Base-by-base conservation (phyloP, 2,329 filamentous ascomycete species). In the Talaromyces sp. region DNA sequence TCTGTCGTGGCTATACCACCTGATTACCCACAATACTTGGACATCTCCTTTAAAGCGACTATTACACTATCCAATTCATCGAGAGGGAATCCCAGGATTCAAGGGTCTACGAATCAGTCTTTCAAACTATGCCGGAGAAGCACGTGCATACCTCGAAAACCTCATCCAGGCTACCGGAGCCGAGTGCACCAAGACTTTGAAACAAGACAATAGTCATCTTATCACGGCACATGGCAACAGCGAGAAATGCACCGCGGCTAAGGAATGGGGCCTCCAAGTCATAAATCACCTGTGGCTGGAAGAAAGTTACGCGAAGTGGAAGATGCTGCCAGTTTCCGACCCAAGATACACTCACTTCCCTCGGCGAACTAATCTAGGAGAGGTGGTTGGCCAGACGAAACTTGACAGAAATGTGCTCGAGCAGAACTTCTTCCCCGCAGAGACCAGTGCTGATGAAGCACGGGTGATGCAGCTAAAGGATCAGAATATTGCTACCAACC, bases 251-350 rank as follows among this genome's bases (percentile, higher is more conserved):
- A 87, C 89, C 41, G 94, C 94, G 1, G 94, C 94, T 0, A 85
- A 86, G 63, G 94, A 97, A 75, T 99, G 94, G 94, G 88, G 89
- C 57, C 88, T 97, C 58, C 80, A 91, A 60, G 88, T 96, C 67
- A 80, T 96, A 67, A 99, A 97, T 72, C 94, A 99, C 72, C 81
- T 99, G 0, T 99, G 94, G 94, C 83, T 99, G 52, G 94, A 99
- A 74, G 94, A 99, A 70, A 95, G 92, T 74, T 99, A 97, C 70
- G 91, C 93, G 1, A 91, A 89, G 71, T 96, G 92, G 78, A 83
- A 89, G 69, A 79, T 88, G 61, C 88, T 91, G 71, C 84, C 85
- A 0, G 77, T 92, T 24, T 88, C 89, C 3, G 85, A 90, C 56
- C 80, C 83, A 9, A 88, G 88, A 64, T 99, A 96, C 71, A 91